phyloP scores from a whole-genome alignment of 2,329 filamentous ascomycete species.

The Aspergillus udagawae region DNA sequence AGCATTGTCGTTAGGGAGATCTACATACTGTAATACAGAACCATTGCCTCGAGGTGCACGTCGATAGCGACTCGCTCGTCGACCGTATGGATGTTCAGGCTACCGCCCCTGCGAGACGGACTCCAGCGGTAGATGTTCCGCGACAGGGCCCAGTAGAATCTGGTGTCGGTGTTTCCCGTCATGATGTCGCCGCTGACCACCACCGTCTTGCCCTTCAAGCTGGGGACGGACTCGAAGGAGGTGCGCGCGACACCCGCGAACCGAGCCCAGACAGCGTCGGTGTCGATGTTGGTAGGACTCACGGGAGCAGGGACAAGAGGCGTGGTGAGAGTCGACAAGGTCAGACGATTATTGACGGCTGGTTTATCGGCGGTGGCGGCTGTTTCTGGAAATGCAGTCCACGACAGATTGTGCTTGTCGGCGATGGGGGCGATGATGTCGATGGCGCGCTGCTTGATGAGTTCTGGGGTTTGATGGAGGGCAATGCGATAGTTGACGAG shows the following conservation, averaged over 20 bases:
- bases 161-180: conserved; percentile 53
- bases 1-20: background rate
- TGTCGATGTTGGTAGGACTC: conserved; percentile 30
- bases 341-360: conserved; percentile 24
- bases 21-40: conserved; percentile 40
- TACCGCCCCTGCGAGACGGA: conserved; percentile 42
- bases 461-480: conserved; percentile 49
- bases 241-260: conserved; percentile 39
- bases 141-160: conserved; percentile 51
- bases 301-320: conserved; percentile 30
- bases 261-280: conserved; percentile 29
- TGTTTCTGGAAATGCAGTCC: conserved; percentile 45
- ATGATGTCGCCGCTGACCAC: conserved; percentile 45
- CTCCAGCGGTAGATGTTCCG: conserved; percentile 52
- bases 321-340: conserved; percentile 26
- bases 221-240: conserved; percentile 36
- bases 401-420: conserved; percentile 45
- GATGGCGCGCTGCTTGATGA: conserved; percentile 45
- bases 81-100: conserved; percentile 48
- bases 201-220: conserved; percentile 31
- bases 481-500: conserved; percentile 57
- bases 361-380: conserved; percentile 8
- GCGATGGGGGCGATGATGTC: conserved; percentile 46
- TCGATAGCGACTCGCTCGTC: conserved; percentile 46
- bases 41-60: conserved; percentile 42